Evolutionary conservation across 371 early-diverging fungal genomes (phyloP).

Genomic region (Circinella umbellata): DNA sequence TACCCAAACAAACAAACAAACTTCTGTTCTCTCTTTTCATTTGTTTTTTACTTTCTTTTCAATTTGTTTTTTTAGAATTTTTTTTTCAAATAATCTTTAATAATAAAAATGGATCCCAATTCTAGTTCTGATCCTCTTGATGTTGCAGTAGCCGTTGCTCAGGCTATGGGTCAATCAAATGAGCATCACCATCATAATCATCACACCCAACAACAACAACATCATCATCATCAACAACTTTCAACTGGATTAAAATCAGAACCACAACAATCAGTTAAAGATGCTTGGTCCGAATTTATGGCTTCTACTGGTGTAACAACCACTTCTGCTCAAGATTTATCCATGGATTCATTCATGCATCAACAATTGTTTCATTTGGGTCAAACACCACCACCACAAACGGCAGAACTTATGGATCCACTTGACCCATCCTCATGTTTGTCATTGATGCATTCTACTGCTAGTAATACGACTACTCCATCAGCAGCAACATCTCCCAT

Average conservation of each 20-base stretch:
- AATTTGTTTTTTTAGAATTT: not conserved
- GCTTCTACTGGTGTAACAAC: not conserved
- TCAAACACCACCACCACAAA: slow-evolving; percentile 12
- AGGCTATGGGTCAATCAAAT: slow-evolving; percentile 23
- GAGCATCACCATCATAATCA: not conserved
- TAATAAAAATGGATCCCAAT: slow-evolving; percentile 18
- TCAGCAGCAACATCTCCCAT: not conserved
- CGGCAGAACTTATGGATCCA: slow-evolving; percentile 14
- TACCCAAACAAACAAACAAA: not conserved
- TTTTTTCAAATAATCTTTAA: not conserved
- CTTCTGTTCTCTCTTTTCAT: not conserved
- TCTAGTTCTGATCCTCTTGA: slow-evolving; percentile 24
- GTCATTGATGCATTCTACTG: slow-evolving; percentile 5
- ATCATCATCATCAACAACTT: not conserved
- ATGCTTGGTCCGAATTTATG: slow-evolving; percentile 7
- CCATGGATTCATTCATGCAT: slow-evolving; percentile 9
- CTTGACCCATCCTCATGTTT: slow-evolving; percentile 18
- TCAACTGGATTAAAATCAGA: not conserved
- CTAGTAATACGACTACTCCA: not conserved
- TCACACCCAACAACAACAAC: not conserved
- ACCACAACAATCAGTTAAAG: not conserved
- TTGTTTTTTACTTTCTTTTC: slow-evolving; percentile 16
- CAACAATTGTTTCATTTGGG: slow-evolving; percentile 16
- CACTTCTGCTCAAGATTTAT: not conserved
- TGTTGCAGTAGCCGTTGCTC: slow-evolving; percentile 25